These are phyloP conservation scores for Aspergillus intermedius DNA, from an alignment of 2,329 filamentous ascomycete species.

Conservation along the genomic window DNA sequence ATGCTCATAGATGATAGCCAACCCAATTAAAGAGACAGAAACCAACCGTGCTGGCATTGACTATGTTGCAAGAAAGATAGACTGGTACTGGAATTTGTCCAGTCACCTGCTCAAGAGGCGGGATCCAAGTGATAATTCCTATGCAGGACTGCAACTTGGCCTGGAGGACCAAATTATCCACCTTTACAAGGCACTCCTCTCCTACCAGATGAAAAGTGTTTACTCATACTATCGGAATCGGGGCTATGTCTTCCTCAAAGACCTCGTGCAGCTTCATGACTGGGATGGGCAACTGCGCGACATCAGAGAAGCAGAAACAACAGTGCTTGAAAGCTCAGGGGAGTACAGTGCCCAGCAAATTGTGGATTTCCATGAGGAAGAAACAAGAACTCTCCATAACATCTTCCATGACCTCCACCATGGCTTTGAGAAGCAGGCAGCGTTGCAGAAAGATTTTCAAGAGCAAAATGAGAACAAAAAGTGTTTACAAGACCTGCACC, in stretches of 20 bases:
- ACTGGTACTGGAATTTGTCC: slow-evolving; percentile 34
- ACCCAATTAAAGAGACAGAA: too few species aligned
- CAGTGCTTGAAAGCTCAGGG: too few species aligned
- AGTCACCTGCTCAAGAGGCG: slow-evolving; percentile 20
- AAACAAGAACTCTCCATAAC: too few species aligned
- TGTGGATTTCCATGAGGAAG: too few species aligned
- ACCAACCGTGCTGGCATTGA: slow-evolving; percentile 22
- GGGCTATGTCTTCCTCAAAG: not conserved
- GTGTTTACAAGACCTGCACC: not conserved
- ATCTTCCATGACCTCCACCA: too few species aligned
- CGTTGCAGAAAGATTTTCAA: not conserved
- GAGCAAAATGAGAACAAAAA: not conserved
- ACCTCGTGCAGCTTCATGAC: not conserved
- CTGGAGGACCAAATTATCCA: not conserved
- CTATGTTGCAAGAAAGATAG: slow-evolving; percentile 29
- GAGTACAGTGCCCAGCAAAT: too few species aligned
- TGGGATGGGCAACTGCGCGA: not conserved
- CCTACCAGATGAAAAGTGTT: not conserved
- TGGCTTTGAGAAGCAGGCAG: too few species aligned
- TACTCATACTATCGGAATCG: not conserved
- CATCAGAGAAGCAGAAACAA: not conserved
- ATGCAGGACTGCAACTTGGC: not conserved
- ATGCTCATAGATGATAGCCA: too few species aligned
- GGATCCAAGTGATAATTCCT: not conserved
- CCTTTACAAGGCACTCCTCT: not conserved